A percentile compares a stretch with the other conserved stretches of the same genome.
These are phyloP conservation scores for Shiraia bambusicola DNA, from an alignment of 2,329 filamentous ascomycete species.

Conservation along the genomic window DNA sequence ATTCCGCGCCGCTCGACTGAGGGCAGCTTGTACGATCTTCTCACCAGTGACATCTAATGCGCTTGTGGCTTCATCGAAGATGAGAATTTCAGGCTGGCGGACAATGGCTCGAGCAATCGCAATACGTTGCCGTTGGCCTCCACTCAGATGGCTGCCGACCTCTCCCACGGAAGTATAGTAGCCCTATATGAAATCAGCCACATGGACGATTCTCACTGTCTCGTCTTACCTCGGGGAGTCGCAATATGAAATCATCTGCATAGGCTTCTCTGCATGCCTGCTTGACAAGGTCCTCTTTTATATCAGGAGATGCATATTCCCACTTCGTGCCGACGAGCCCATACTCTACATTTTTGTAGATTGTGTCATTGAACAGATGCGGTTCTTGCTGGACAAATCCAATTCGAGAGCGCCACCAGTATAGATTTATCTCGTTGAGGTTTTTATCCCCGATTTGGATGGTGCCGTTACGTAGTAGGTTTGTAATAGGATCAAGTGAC, in stretches of 20 bases:
- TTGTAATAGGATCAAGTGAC: conserved; percentile 14
- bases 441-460: conserved; percentile 49
- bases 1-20: conserved; percentile 78
- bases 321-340: conserved; percentile 71
- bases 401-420: conserved; percentile 88
- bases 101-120: conserved; percentile 88
- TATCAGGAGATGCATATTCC: conserved; percentile 50
- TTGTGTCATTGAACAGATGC: conserved; percentile 82
- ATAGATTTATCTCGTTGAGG: conserved; percentile 75
- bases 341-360: conserved; percentile 84
- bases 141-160: conserved; percentile 83
- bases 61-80: conserved; percentile 91
- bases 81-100: conserved; percentile 80
- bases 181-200: conserved; percentile 52
- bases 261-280: conserved; percentile 75
- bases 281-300: conserved; percentile 64
- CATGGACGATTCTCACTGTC: conserved; percentile 55
- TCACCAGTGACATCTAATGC: conserved; percentile 92
- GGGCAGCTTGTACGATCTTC: conserved; percentile 84
- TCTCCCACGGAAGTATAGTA: conserved; percentile 93
- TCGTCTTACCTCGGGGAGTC: conserved; percentile 48
- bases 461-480: conserved; percentile 21
- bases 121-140: conserved; percentile 93
- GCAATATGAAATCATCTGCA: conserved; percentile 82
- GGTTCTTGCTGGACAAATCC: conserved; percentile 90